A percentile compares a stretch with the other conserved stretches of the same genome.
These are phyloP conservation scores for Sugiyamaella xylanicola DNA, from an alignment of 1,139 yeast genomes.

Conservation along the genomic window DNA sequence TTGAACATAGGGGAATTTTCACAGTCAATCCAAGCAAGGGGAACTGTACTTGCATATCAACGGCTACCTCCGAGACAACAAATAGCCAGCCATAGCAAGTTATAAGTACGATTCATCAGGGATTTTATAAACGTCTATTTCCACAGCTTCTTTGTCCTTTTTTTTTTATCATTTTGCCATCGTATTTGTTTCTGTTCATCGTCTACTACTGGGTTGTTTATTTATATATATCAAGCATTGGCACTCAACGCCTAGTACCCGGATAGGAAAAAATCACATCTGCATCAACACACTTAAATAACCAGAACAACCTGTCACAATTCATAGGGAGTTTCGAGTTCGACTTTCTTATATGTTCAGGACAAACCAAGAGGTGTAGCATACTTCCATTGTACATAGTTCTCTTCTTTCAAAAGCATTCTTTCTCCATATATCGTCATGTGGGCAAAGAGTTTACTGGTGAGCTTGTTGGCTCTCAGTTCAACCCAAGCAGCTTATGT, in stretches of 20 bases:
- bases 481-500: background rate
- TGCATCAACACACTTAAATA: background rate
- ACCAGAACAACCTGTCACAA: background rate
- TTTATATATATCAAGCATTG: too few species aligned
- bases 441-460: conserved; percentile 5
- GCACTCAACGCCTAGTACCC: too few species aligned
- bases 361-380: background rate
- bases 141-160: background rate
- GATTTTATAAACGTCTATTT: background rate
- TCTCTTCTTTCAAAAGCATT: background rate
- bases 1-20: background rate
- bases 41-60: conserved; percentile 5
- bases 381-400: background rate
- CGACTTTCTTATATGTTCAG: background rate
- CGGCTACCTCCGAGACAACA: background rate
- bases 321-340: background rate
- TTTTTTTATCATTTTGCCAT: background rate
- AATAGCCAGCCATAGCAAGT: background rate
- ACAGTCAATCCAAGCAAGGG: conserved; percentile 14
- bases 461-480: background rate
- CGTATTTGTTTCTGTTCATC: background rate
- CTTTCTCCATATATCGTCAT: background rate
- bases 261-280: background rate
- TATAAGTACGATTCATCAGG: background rate
- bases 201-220: too few species aligned